phyloP scores from a whole-genome alignment of 2,329 filamentous ascomycete species.

The Nothophaeocryptopus gaeumannii region DNA sequence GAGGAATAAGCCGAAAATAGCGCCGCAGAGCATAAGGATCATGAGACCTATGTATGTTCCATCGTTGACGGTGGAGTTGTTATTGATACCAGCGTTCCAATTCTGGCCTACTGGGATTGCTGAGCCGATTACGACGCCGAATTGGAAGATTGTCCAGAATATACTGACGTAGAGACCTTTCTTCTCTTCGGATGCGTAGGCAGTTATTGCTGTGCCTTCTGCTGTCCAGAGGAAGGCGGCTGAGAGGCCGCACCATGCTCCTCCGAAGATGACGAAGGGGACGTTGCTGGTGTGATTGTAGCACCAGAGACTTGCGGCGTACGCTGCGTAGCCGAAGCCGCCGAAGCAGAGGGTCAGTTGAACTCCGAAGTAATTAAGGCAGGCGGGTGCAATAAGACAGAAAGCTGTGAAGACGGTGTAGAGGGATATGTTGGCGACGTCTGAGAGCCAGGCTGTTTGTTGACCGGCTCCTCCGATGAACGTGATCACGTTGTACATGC shows the following conservation, averaged over 20 bases:
- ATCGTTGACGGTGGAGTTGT: conserved; percentile 5
- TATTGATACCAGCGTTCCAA: conserved; percentile 3
- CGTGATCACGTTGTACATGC: conserved; percentile 11
- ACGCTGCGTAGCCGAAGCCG: conserved; percentile 6
- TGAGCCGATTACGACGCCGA: conserved; percentile 2
- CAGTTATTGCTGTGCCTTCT: conserved; percentile 6
- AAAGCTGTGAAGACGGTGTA: conserved; percentile 5
- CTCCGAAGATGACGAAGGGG: conserved; percentile 7
- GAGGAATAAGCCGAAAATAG: neutral
- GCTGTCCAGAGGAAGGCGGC: conserved; percentile 7
- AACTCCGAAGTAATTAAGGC: conserved; percentile 4
- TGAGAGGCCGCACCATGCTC: conserved; percentile 4
- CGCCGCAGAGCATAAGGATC: conserved; percentile 1
- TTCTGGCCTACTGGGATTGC: conserved; percentile 8
- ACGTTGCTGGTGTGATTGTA: conserved; percentile 5
- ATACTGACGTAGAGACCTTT: conserved; percentile 4
- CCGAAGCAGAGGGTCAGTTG: conserved; percentile 9
- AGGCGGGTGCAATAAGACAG: conserved; percentile 4
- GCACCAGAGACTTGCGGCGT: conserved; percentile 5
- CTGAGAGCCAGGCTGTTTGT: conserved; percentile 4
- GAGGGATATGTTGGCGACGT: conserved; percentile 6
- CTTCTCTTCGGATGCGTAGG: conserved; percentile 4
- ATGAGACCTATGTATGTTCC: conserved; percentile 7
- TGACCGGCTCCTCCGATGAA: conserved; percentile 7
- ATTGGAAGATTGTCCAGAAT: conserved; percentile 9